These are phyloP conservation scores for Tricholoma saponaceum DNA, from an alignment of 768 basidiomycete species.

Conservation along the genomic window DNA sequence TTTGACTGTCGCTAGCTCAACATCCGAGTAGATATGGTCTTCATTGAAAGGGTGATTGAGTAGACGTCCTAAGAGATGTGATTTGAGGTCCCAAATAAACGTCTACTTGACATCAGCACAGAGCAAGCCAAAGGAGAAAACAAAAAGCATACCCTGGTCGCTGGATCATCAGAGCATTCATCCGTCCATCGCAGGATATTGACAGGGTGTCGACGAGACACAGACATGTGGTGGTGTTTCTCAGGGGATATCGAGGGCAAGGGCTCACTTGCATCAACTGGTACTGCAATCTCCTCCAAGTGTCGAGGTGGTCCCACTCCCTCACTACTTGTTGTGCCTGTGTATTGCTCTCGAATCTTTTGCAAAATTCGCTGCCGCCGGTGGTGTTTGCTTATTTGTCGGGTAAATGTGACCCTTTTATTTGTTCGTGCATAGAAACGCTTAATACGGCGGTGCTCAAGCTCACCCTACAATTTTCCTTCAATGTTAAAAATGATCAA, in stretches of 20 bases:
- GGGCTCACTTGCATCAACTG: not conserved
- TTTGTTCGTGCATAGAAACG: conserved; percentile 19
- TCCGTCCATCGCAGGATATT: not conserved
- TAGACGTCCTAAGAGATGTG: conserved; percentile 25
- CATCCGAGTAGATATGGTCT: conserved; percentile 12
- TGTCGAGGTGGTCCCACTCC: not conserved
- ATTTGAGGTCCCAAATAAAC: conserved; percentile 22
- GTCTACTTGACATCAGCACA: conserved; percentile 11
- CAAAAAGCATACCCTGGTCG: not conserved
- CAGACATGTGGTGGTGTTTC: not conserved
- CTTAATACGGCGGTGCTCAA: conserved; percentile 31
- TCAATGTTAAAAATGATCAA: not conserved
- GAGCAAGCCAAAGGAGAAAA: not conserved
- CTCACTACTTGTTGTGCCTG: not conserved
- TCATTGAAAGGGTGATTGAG: conserved; percentile 8
- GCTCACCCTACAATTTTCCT: conserved; percentile 27
- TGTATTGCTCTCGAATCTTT: not conserved
- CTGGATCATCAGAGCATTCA: not conserved
- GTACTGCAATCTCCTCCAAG: not conserved
- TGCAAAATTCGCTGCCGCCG: conserved; percentile 5
- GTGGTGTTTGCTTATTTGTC: conserved; percentile 20
- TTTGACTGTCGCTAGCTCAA: conserved; percentile 9
- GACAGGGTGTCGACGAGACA: not conserved
- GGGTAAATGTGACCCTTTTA: conserved; percentile 21
- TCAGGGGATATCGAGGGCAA: not conserved